These are phyloP conservation scores for Sclerotinia glacialis DNA, from an alignment of 2,329 filamentous ascomycete species.

Conservation along the genomic window DNA sequence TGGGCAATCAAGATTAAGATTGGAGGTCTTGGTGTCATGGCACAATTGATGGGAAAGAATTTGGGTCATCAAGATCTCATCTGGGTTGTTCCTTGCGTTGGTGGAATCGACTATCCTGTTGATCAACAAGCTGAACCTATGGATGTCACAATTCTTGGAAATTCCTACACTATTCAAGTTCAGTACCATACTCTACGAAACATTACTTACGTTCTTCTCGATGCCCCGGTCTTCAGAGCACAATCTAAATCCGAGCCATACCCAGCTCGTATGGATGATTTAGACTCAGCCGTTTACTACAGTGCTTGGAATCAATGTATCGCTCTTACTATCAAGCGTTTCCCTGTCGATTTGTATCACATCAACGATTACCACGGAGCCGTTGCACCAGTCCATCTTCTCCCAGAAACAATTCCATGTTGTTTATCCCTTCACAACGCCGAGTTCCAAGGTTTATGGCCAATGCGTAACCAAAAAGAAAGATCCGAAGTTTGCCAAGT, in stretches of 20 bases:
- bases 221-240: constrained; percentile 57
- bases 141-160: constrained; percentile 58
- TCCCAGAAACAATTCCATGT: constrained; percentile 57
- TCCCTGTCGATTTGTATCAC: constrained; percentile 62
- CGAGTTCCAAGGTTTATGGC: constrained; percentile 68
- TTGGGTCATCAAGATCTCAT: constrained; percentile 63
- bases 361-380: constrained; percentile 66
- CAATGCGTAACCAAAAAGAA: constrained; percentile 61
- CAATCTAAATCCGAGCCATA: constrained; percentile 63
- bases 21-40: constrained; percentile 68
- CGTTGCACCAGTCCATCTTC: constrained; percentile 60
- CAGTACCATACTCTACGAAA: constrained; percentile 63
- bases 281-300: constrained; percentile 66
- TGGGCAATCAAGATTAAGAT: constrained; percentile 72
- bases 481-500: constrained; percentile 62
- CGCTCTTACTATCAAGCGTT: constrained; percentile 59
- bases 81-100: constrained; percentile 62
- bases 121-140: constrained; percentile 60
- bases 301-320: constrained; percentile 71
- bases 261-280: constrained; percentile 66
- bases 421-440: constrained; percentile 67
- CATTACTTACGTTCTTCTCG: constrained; percentile 66
- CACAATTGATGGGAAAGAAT: constrained; percentile 61
- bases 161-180: constrained; percentile 59
- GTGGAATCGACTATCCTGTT: constrained; percentile 60